These are phyloP conservation scores for Mucor piriformis DNA, from an alignment of 371 early-diverging fungal species.

Conservation along the genomic window DNA sequence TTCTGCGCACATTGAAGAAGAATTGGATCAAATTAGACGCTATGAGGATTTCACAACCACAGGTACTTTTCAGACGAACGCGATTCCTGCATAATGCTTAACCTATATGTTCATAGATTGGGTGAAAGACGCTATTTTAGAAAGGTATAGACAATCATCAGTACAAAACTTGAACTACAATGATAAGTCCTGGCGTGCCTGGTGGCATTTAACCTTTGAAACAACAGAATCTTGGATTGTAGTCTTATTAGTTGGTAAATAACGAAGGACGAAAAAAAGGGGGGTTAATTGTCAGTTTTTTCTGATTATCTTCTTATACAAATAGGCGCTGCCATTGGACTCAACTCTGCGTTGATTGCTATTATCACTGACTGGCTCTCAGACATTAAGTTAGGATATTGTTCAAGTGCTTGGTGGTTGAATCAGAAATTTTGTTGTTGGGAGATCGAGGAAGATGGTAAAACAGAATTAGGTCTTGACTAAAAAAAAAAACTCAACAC, in stretches of 20 bases:
- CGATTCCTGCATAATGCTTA: background rate
- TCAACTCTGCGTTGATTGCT: slow-evolving; percentile 86
- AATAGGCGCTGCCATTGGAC: slow-evolving; percentile 77
- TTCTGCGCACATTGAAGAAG: slow-evolving; percentile 51
- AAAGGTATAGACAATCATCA: slow-evolving; percentile 70
- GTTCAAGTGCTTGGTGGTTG: slow-evolving; percentile 89
- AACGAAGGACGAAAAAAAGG: background rate
- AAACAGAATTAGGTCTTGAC: background rate
- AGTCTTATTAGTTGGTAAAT: slow-evolving; percentile 71
- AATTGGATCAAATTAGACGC: slow-evolving; percentile 62
- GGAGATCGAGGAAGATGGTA: slow-evolving; percentile 68
- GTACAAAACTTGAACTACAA: slow-evolving; percentile 52
- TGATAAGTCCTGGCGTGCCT: slow-evolving; percentile 62
- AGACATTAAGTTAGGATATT: slow-evolving; percentile 87
- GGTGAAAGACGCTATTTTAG: slow-evolving; percentile 86
- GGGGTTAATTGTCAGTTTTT: background rate
- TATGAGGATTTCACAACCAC: slow-evolving; percentile 89
- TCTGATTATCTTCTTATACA: background rate
- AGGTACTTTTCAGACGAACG: slow-evolving; percentile 36
- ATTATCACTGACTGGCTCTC: slow-evolving; percentile 87
- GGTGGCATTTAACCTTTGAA: slow-evolving; percentile 69
- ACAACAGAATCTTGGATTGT: slow-evolving; percentile 89
- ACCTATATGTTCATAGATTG: slow-evolving; percentile 64
- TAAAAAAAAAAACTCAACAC: background rate
- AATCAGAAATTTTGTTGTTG: slow-evolving; percentile 97